These are phyloP conservation scores for Gonium pectorale DNA, from an alignment of 139 green algal genomes.

Conservation along the genomic window DNA sequence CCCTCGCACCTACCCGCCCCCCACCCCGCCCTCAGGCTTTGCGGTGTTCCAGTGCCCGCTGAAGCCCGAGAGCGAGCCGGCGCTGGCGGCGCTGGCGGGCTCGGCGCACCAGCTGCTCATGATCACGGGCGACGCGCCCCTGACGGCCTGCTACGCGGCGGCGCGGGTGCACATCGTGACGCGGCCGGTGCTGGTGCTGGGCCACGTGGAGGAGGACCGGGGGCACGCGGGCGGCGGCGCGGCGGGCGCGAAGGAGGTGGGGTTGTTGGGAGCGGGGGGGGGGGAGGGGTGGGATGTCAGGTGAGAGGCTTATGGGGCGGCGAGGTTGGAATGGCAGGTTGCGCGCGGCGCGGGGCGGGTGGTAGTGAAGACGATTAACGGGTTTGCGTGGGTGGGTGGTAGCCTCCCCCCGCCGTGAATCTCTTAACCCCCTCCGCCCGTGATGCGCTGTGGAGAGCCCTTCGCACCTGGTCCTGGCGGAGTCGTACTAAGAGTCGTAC, in stretches of 20 bases:
- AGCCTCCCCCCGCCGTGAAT: no score
- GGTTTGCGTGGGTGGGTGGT: no score
- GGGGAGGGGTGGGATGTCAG: neutral
- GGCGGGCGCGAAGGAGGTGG: slow-evolving; percentile 36
- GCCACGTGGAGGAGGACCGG: slow-evolving; percentile 58
- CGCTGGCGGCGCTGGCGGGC: slow-evolving; percentile 77
- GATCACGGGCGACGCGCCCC: slow-evolving; percentile 93
- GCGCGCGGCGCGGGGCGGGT: no score
- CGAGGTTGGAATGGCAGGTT: no score
- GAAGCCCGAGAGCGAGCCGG: slow-evolving; percentile 84
- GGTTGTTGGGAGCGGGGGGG: neutral
- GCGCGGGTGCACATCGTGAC: slow-evolving; percentile 91
- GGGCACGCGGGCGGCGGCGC: slow-evolving; percentile 43
- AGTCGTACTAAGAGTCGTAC: no score
- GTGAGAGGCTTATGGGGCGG: no score
- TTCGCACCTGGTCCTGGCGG: no score
- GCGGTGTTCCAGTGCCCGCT: slow-evolving; percentile 79
- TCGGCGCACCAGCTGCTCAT: slow-evolving; percentile 92
- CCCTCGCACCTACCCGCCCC: neutral
- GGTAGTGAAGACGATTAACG: no score
- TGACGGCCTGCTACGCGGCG: slow-evolving; percentile 91
- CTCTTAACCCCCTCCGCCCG: no score
- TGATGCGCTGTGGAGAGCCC: no score
- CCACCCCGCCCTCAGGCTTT: slow-evolving; percentile 8
- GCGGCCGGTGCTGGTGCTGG: slow-evolving; percentile 79